phyloP scores from a whole-genome alignment of 257 asterid species.

The Solanum pimpinellifolium region DNA sequence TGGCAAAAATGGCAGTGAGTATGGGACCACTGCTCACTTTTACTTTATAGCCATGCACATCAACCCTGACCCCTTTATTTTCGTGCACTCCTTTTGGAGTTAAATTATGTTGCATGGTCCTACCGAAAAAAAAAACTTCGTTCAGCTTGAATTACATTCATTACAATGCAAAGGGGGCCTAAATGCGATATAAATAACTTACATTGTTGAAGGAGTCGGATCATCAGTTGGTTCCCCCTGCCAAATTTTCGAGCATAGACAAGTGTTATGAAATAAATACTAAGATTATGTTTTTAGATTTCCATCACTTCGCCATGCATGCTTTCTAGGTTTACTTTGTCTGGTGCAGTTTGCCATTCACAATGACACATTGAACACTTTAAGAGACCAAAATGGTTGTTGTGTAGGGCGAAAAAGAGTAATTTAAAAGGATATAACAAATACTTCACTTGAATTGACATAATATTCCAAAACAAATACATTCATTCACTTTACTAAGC shows the following conservation, averaged over 20 bases:
- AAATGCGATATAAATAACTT: background rate
- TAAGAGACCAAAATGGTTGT: background rate
- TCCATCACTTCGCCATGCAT: background rate
- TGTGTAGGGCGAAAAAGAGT: background rate
- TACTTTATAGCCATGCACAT: slow-evolving; percentile 28
- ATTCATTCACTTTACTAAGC: background rate
- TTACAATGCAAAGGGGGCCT: background rate
- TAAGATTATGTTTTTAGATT: background rate
- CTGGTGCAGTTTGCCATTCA: background rate
- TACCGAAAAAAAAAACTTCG: background rate
- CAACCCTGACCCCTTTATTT: background rate
- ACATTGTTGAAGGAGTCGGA: background rate
- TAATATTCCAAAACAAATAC: background rate
- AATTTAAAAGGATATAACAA: background rate
- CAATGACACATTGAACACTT: background rate
- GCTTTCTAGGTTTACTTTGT: background rate
- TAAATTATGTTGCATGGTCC: background rate
- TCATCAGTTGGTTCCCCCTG: background rate
- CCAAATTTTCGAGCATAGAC: background rate
- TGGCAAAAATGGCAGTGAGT: slow-evolving; percentile 20
- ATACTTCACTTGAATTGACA: background rate
- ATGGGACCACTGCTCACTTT: slow-evolving; percentile 12
- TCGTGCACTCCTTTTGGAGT: background rate
- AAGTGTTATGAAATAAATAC: background rate
- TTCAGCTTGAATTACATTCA: background rate